Percentiles rank a stretch among this genome's conserved stretches.
phyloP scores from a whole-genome alignment of 495 filamentous ascomycete species.

The Platismatia glauca region DNA sequence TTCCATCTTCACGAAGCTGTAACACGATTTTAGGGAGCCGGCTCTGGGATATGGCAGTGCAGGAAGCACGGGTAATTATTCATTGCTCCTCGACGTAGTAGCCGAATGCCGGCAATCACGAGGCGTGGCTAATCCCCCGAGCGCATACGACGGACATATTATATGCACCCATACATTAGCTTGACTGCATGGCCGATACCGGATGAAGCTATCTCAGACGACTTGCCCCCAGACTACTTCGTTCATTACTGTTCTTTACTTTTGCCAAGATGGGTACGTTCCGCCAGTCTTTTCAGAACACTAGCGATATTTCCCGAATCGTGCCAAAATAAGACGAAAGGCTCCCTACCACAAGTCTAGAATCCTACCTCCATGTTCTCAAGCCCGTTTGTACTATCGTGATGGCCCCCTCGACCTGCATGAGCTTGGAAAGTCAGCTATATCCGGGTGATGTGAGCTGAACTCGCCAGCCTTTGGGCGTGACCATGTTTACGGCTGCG shows the following conservation, averaged over 20 bases:
- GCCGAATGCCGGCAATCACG: not conserved
- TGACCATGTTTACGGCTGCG: not conserved
- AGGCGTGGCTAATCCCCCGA: not conserved
- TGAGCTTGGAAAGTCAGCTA: not conserved
- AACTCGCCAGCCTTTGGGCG: not conserved
- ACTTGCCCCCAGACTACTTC: not conserved
- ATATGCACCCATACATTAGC: not conserved
- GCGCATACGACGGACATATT: not conserved
- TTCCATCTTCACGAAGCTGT: too few relatives aligned
- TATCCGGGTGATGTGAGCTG: not conserved
- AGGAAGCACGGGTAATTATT: too few relatives aligned
- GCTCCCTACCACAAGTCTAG: not conserved
- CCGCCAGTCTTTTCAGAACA: not conserved
- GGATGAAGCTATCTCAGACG: conserved; percentile 10
- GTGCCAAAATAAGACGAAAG: not conserved
- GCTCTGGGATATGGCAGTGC: too few relatives aligned
- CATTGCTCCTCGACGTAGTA: too few relatives aligned
- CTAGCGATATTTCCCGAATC: not conserved
- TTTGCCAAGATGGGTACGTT: not conserved
- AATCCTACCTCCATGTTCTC: not conserved
- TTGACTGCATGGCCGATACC: not conserved
- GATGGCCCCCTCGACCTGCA: not conserved
- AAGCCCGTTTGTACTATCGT: not conserved
- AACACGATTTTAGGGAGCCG: too few relatives aligned
- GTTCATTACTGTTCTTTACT: not conserved